These are phyloP conservation scores for Platanthera zijinensis DNA, from an alignment of 106 monocot genomes.

Conservation along the genomic window DNA sequence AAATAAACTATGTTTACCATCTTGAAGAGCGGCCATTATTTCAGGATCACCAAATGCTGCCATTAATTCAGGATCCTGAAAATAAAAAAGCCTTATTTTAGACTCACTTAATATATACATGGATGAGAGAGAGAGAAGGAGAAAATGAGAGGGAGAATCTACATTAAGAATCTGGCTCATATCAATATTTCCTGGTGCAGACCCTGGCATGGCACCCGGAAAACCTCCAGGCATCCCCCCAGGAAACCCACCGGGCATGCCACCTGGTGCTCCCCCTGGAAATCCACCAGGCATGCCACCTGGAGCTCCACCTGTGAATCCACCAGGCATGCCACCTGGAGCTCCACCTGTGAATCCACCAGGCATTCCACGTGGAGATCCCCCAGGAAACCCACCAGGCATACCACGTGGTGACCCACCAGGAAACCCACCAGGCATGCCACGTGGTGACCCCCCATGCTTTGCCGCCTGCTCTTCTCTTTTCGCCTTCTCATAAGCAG, in stretches of 20 bases:
- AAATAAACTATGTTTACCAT: conserved; percentile 46
- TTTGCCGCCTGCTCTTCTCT: conserved; percentile 60
- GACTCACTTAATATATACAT: not conserved
- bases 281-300: conserved; percentile 48
- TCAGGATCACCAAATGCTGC: conserved; percentile 89
- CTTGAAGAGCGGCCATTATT: conserved; percentile 94
- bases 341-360: conserved; percentile 11
- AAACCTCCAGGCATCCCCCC: conserved; percentile 39
- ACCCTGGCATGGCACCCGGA: conserved; percentile 56
- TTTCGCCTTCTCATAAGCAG: conserved; percentile 94
- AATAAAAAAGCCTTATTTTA: conserved; percentile 1
- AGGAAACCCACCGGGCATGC: conserved; percentile 32
- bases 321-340: conserved; percentile 9
- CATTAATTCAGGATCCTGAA: conserved; percentile 92
- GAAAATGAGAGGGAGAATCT: conserved; percentile 3
- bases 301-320: conserved; percentile 23
- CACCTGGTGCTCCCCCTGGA: conserved; percentile 18
- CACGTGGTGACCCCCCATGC: conserved; percentile 40
- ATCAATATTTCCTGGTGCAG: conserved; percentile 60
- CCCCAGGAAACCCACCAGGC: conserved; percentile 45
- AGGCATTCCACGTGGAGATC: conserved; percentile 37
- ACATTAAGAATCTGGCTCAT: conserved; percentile 98
- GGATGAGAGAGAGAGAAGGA: not conserved
- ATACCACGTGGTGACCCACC: conserved; percentile 36
- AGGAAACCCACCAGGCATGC: conserved; percentile 34